phyloP scores from a whole-genome alignment of 2,329 filamentous ascomycete genomes.

The Aspergillus ustus region DNA sequence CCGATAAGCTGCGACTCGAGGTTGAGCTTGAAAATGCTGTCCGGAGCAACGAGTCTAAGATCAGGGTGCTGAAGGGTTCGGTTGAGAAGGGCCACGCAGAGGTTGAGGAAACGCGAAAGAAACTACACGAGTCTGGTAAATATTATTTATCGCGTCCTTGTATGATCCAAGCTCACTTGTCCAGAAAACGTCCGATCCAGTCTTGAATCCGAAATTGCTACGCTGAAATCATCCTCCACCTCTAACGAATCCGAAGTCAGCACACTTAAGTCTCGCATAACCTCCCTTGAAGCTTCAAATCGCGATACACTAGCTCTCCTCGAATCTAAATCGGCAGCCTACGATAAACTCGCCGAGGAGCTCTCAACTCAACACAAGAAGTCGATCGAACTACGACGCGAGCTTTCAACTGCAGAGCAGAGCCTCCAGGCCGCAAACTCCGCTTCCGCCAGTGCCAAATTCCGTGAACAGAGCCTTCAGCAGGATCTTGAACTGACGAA shows the following conservation, averaged over 20 bases:
- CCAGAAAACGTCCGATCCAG: conserved; percentile 75
- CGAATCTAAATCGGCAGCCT: conserved; percentile 84
- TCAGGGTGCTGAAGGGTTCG: conserved; percentile 78
- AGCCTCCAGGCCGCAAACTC: conserved; percentile 81
- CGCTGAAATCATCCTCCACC: conserved; percentile 74
- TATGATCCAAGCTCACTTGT: conserved; percentile 23
- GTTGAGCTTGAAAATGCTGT: conserved; percentile 93
- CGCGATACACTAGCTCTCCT: conserved; percentile 87
- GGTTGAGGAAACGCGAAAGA: conserved; percentile 77
- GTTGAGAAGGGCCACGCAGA: conserved; percentile 85
- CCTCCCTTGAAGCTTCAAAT: conserved; percentile 87
- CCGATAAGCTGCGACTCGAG: conserved; percentile 85
- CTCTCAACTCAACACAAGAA: conserved; percentile 88
- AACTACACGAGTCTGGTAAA: conserved; percentile 80
- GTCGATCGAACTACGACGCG: conserved; percentile 79
- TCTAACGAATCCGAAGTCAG: conserved; percentile 70
- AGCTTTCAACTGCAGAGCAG: conserved; percentile 81
- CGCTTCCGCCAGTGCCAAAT: conserved; percentile 78
- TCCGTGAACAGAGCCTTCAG: conserved; percentile 85
- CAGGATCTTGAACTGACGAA: conserved; percentile 89
- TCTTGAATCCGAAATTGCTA: conserved; percentile 80
- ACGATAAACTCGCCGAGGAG: conserved; percentile 84
- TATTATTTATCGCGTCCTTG: background rate
- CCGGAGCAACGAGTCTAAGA: conserved; percentile 79
- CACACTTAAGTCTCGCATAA: conserved; percentile 78